Evolutionary conservation across 768 basidiomycete genomes (phyloP), one percentile per base, ranked within the genome.

Genomic region (Cytidiella melzeri): DNA sequence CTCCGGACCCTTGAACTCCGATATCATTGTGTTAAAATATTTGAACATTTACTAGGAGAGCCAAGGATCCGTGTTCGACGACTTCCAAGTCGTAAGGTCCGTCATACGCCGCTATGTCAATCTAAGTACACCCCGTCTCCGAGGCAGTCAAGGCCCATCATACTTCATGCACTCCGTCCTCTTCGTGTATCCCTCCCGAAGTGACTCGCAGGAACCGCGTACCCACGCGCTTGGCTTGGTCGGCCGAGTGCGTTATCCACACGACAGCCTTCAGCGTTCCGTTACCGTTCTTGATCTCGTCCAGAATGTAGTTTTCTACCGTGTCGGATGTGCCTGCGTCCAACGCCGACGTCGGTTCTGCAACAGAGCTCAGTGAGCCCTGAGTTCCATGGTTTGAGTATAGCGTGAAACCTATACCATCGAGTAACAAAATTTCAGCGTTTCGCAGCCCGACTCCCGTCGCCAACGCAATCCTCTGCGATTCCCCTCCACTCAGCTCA

Each of bases 331-430:
- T 77, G 26, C 75, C 74, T 13, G 79, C 70, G 64, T 95, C 92
- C 48, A 95, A 72, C 0, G 92, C 92, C 7, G 88, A 92, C 0
- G 92, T 94, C 1, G 92, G 92, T 65, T 95, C 92, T 94, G 55
- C 5, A 38, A 6, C 23, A 7, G 41, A 37, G 45, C 24, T 25
- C 25, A 24, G 18, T n/a, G 21, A 24, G 23, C 10, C 25, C 28
- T 26, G 15, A 25, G 9, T 27, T 6, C 23, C 26, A 12, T 28
- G 18, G 11, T 13, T 12, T 34, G 18, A 43, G 15, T 4, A 15
- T 7, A 26, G 25, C 20, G 19, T 26, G 12, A 36, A 5, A 41
- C 43, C 13, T 41, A 40, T 37, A 89, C 92, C 92, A 61, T 87
- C 92, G 37, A 84, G 72, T 44, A 94, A 71, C 13, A 95, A 66